Evolutionary conservation across 164 flowering plant genomes (phyloP).

Genomic region (Stephania yunnanensis): DNA sequence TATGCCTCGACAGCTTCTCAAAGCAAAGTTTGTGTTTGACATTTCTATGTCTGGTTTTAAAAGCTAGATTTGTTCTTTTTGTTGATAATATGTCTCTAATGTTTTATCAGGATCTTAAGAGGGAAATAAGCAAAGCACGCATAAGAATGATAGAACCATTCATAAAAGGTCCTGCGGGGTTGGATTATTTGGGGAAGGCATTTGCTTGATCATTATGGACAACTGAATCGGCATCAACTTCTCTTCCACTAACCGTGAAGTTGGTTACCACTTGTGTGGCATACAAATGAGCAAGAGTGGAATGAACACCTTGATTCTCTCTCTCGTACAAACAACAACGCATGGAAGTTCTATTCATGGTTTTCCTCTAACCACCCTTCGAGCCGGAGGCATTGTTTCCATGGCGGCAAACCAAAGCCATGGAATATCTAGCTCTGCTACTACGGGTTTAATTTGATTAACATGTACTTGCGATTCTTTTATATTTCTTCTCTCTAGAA

Average conservation of each 20-base stretch:
- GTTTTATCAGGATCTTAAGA: constrained; percentile 54
- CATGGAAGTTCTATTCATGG: constrained; percentile 28
- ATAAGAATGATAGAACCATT: constrained; percentile 70
- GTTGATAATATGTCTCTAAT: background rate
- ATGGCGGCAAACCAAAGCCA: constrained; percentile 24
- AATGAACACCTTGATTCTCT: constrained; percentile 42
- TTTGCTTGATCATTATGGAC: constrained; percentile 67
- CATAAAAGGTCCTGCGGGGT: constrained; percentile 75
- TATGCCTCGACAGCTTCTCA: background rate
- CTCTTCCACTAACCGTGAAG: constrained; percentile 50
- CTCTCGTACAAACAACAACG: constrained; percentile 22
- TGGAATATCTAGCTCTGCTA: constrained; percentile 9
- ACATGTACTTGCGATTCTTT: too few relatives aligned
- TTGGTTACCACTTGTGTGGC: constrained; percentile 62
- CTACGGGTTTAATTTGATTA: constrained; percentile 25
- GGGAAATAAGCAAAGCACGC: constrained; percentile 79
- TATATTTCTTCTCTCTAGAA: background rate
- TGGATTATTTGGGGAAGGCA: constrained; percentile 68
- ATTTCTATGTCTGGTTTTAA: background rate
- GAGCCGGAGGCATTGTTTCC: constrained; percentile 63
- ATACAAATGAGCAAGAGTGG: constrained; percentile 58
- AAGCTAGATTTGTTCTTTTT: too few relatives aligned
- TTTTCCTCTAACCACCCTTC: constrained; percentile 48
- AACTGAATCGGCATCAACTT: constrained; percentile 34
- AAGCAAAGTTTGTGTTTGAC: background rate